Conservation (phyloP, 352 stramenopile genomes). For the Pythium oligandrum region DNA sequence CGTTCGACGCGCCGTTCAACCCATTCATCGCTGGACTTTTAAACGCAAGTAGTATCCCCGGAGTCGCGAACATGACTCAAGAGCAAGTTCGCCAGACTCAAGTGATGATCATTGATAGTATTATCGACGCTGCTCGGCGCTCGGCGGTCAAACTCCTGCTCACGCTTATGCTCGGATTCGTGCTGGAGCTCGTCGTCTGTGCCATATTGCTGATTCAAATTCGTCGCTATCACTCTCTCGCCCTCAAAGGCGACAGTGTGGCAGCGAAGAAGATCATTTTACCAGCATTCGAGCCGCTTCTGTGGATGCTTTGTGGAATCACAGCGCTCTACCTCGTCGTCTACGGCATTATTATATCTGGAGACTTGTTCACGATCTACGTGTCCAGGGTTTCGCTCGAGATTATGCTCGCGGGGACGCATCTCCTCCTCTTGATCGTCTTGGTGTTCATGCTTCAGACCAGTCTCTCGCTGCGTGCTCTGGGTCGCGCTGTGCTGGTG, state of each 20-base stretch:
- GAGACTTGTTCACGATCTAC: conserved; percentile 23
- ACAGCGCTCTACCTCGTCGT: conserved; percentile 28
- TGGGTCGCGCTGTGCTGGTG: conserved; percentile 33
- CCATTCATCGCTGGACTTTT: neutral
- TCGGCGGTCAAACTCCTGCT: too few relatives aligned
- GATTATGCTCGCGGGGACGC: conserved; percentile 38
- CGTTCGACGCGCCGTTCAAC: neutral
- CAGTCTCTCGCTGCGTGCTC: conserved; percentile 44
- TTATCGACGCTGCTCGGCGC: too few relatives aligned
- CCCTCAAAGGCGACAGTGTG: conserved; percentile 27
- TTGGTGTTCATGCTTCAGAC: conserved; percentile 62
- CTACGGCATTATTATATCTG: conserved; percentile 20
- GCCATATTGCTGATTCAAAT: conserved; percentile 35
- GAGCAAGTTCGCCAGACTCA: too few relatives aligned
- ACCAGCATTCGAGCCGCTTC: conserved; percentile 50
- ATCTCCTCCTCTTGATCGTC: conserved; percentile 68
- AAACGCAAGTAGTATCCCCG: neutral
- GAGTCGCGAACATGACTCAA: neutral
- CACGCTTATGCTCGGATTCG: too few relatives aligned
- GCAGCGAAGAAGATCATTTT: conserved; percentile 44
- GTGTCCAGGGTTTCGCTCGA: conserved; percentile 24
- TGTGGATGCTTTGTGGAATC: conserved; percentile 35
- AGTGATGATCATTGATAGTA: too few relatives aligned
- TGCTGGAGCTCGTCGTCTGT: neutral
- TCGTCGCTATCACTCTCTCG: conserved; percentile 37